Percentiles rank a stretch among this genome's conserved stretches.
Conservation (phyloP, 2,329 filamentous ascomycete genomes). For the Stromatinia cepivora region DNA sequence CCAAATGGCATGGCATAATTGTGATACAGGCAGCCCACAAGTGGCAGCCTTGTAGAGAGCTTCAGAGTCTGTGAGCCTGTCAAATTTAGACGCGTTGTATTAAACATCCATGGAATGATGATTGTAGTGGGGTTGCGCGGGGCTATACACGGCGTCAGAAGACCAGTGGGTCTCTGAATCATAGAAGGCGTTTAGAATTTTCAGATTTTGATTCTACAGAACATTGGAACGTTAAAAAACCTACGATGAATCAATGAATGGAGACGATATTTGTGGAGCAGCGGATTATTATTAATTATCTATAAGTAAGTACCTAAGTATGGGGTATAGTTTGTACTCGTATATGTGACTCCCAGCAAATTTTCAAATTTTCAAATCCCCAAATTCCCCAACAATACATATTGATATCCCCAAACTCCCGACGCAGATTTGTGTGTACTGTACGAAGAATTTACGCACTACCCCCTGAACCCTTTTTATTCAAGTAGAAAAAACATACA, state of each 20-base stretch:
- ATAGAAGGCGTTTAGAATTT: slow-evolving; percentile 10
- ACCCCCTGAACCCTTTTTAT: not conserved
- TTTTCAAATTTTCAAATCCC: not conserved
- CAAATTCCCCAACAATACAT: slow-evolving; percentile 1
- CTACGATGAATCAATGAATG: not conserved
- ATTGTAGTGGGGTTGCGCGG: slow-evolving; percentile 17
- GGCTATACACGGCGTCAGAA: slow-evolving; percentile 12
- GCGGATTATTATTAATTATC: slow-evolving; percentile 14
- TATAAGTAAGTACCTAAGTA: slow-evolving; percentile 1
- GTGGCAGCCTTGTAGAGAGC: not conserved
- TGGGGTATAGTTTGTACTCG: slow-evolving; percentile 14
- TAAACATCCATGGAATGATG: slow-evolving; percentile 14
- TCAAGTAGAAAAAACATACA: not conserved
- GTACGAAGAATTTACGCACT: not conserved
- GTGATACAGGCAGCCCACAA: slow-evolving; percentile 2
- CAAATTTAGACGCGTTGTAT: slow-evolving; percentile 19
- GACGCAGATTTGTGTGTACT: too few species aligned
- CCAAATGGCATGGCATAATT: not conserved
- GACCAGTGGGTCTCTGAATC: slow-evolving; percentile 15
- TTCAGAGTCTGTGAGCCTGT: slow-evolving; percentile 5
- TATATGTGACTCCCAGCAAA: slow-evolving; percentile 11
- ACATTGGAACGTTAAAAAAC: not conserved
- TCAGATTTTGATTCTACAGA: not conserved
- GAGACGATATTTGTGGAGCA: not conserved
- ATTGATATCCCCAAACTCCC: slow-evolving; percentile 3